These are phyloP conservation scores for Hemileia vastatrix DNA, from an alignment of 1,284 basidiomycete genomes.

Conservation along the genomic window DNA sequence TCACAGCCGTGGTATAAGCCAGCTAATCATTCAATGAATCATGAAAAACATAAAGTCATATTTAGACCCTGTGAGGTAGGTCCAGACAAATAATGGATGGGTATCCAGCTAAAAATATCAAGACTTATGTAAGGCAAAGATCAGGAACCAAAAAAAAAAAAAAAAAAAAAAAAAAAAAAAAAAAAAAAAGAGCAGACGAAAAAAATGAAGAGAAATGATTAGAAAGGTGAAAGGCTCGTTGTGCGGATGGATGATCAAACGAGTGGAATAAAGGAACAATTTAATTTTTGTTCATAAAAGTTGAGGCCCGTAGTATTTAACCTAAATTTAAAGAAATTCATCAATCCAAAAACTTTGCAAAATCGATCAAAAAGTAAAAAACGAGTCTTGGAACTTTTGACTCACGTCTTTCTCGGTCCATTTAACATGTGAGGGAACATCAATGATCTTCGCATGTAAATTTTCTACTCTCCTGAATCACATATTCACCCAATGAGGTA, in stretches of 20 bases:
- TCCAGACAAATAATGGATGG: too few relatives aligned
- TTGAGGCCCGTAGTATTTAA: too few relatives aligned
- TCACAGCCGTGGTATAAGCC: too few relatives aligned
- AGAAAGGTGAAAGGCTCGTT: neutral
- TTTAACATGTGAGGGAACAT: neutral
- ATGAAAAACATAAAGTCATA: too few relatives aligned
- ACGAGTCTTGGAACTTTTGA: neutral
- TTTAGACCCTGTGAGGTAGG: too few relatives aligned
- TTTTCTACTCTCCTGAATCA: neutral
- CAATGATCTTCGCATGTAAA: conserved; percentile 9
- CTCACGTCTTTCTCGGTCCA: neutral
- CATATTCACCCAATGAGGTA: too few relatives aligned
- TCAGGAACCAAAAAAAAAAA: neutral
- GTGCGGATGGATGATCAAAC: neutral
- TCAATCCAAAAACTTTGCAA: too few relatives aligned
- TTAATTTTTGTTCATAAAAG: too few relatives aligned
- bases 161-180: neutral
- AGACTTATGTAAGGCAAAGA: neutral
- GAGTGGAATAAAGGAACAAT: too few relatives aligned
- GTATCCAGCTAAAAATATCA: too few relatives aligned
- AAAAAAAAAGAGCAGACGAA: neutral
- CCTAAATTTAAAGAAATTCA: too few relatives aligned
- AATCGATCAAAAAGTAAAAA: neutral
- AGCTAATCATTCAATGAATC: too few relatives aligned
- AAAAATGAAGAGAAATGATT: neutral